These are phyloP conservation scores for Verticillium albo-atrum DNA, from an alignment of 2,329 filamentous ascomycete species.

Conservation along the genomic window DNA sequence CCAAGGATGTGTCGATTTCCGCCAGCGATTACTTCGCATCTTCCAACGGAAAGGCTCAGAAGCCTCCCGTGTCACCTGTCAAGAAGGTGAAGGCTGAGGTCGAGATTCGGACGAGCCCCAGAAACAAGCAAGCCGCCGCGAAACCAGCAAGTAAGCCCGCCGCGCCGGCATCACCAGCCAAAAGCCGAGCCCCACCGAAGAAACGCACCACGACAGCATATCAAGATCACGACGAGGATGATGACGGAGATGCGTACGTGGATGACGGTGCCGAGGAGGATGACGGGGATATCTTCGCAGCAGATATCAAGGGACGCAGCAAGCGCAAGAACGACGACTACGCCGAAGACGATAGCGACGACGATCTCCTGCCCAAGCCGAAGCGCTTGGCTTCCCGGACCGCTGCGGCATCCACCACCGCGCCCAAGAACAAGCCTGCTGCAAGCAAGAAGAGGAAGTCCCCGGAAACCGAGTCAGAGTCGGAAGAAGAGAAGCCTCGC, in stretches of 20 bases:
- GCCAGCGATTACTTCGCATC: slow-evolving; percentile 56
- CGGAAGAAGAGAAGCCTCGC: slow-evolving; percentile 56
- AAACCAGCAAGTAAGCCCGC: slow-evolving; percentile 16
- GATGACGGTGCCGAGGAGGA: slow-evolving; percentile 67
- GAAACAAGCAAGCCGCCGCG: slow-evolving; percentile 34
- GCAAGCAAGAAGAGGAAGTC: slow-evolving; percentile 58
- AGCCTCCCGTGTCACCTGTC: slow-evolving; percentile 29
- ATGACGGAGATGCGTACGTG: slow-evolving; percentile 54
- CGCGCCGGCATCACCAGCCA: slow-evolving; percentile 13
- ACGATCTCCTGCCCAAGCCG: slow-evolving; percentile 58
- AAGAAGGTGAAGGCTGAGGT: slow-evolving; percentile 33
- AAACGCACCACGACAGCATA: slow-evolving; percentile 37
- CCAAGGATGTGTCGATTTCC: slow-evolving; percentile 47
- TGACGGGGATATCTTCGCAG: slow-evolving; percentile 81
- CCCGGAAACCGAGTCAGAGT: slow-evolving; percentile 45
- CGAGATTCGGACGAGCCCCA: slow-evolving; percentile 49
- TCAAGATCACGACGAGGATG: slow-evolving; percentile 35
- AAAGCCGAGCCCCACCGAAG: slow-evolving; percentile 30
- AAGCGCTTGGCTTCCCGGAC: slow-evolving; percentile 47
- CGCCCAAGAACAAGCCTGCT: slow-evolving; percentile 24
- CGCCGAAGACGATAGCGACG: slow-evolving; percentile 68
- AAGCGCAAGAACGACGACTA: slow-evolving; percentile 73
- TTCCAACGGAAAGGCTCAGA: slow-evolving; percentile 34
- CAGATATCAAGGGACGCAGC: slow-evolving; percentile 60
- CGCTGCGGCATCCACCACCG: slow-evolving; percentile 12